Percentiles rank a stretch among this genome's conserved stretches.
phyloP scores from a whole-genome alignment of 345 rosid species.

The Gossypium australe region DNA sequence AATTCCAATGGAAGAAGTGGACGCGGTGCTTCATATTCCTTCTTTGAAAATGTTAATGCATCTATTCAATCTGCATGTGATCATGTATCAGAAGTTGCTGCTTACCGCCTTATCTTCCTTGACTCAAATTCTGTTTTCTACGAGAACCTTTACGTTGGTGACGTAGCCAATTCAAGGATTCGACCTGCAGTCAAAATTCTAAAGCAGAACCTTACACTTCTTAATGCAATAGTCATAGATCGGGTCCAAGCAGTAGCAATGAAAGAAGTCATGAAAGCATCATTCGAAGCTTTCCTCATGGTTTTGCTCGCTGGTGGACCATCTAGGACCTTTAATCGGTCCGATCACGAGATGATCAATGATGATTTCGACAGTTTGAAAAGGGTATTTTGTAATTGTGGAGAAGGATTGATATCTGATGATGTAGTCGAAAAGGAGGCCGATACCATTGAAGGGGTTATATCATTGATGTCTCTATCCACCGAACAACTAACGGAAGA shows the following conservation, averaged over 20 bases:
- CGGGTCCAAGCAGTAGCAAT: slow-evolving; percentile 67
- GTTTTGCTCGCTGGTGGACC: slow-evolving; percentile 78
- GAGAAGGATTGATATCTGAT: slow-evolving; percentile 72
- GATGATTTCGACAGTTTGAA: slow-evolving; percentile 73
- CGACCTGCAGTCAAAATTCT: slow-evolving; percentile 54
- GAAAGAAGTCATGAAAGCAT: slow-evolving; percentile 72
- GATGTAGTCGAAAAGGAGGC: slow-evolving; percentile 66
- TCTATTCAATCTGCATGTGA: slow-evolving; percentile 73
- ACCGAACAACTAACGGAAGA: slow-evolving; percentile 82
- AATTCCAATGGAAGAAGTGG: slow-evolving; percentile 30
- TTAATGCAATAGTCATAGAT: slow-evolving; percentile 65
- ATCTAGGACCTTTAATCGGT: slow-evolving; percentile 43
- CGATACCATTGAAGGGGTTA: slow-evolving; percentile 66
- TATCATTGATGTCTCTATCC: slow-evolving; percentile 60
- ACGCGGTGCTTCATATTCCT: slow-evolving; percentile 34
- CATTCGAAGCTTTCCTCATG: slow-evolving; percentile 77
- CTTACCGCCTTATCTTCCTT: slow-evolving; percentile 68
- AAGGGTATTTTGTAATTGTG: slow-evolving; percentile 57
- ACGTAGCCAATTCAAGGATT: slow-evolving; percentile 52
- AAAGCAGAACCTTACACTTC: slow-evolving; percentile 72
- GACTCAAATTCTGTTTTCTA: slow-evolving; percentile 71
- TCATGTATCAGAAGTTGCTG: slow-evolving; percentile 85
- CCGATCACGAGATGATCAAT: slow-evolving; percentile 51
- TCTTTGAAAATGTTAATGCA: slow-evolving; percentile 50
- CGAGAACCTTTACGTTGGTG: slow-evolving; percentile 62